Evolutionary conservation across 2,329 filamentous ascomycete species (phyloP).

Genomic region (Graphilbum ipis-grandicollis): DNA sequence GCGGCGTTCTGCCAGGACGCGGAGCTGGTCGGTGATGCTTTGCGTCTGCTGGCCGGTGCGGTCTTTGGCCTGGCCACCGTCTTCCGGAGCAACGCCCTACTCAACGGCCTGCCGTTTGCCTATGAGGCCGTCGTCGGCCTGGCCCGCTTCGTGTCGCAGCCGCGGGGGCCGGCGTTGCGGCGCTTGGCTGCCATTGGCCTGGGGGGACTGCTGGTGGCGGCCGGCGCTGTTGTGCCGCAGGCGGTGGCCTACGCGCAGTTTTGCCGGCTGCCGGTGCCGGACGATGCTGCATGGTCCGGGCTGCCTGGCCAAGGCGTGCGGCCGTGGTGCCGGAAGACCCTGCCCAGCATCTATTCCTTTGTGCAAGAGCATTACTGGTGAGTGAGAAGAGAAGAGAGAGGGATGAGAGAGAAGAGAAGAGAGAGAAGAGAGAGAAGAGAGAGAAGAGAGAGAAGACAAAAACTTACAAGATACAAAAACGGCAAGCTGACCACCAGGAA

Average conservation of each 20-base stretch:
- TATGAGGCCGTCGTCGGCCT: constrained; percentile 34
- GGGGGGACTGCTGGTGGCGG: constrained; percentile 49
- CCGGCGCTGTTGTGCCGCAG: constrained; percentile 58
- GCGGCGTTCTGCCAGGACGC: constrained; percentile 20
- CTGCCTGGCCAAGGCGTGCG: constrained; percentile 19
- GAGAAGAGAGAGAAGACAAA: no score
- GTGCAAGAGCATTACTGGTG: constrained; percentile 88
- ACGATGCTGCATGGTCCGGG: constrained; percentile 11
- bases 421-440: no score
- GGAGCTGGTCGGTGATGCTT: constrained; percentile 21
- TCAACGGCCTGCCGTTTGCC: constrained; percentile 64
- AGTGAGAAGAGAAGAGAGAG: no score
- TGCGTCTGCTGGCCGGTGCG: constrained; percentile 44
- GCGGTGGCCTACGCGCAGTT: constrained; percentile 55
- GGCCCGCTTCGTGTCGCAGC: constrained; percentile 18
- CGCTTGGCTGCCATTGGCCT: constrained; percentile 41
- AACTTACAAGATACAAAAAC: no score
- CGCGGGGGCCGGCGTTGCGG: constrained; percentile 23
- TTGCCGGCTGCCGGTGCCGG: no score
- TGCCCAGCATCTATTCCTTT: constrained; percentile 82
- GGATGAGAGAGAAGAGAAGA: no score
- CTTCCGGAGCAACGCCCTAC: constrained; percentile 71
- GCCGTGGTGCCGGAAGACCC: constrained; percentile 55
- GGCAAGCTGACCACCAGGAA: constrained; percentile 43
- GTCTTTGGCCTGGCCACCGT: constrained; percentile 55